These are phyloP conservation scores for Actinomucor elegans DNA, from an alignment of 371 early-diverging fungal species.

Conservation along the genomic window DNA sequence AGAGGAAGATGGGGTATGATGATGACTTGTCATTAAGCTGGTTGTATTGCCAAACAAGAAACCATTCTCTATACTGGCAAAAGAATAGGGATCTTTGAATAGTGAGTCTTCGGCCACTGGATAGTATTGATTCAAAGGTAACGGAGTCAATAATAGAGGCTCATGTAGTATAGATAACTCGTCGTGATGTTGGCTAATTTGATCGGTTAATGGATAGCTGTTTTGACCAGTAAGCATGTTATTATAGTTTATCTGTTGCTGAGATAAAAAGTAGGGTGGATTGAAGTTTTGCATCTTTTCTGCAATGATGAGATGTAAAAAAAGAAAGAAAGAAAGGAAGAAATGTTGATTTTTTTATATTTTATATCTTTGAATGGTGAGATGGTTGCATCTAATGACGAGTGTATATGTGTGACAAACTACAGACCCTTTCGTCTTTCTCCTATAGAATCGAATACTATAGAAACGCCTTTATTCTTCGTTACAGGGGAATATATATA, in stretches of 20 bases:
- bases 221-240: neutral
- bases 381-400: conserved; percentile 13
- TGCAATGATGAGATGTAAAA: neutral
- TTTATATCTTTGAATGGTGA: conserved; percentile 12
- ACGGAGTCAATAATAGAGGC: neutral
- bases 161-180: neutral
- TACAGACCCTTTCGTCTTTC: neutral
- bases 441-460: no score
- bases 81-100: conserved; percentile 1
- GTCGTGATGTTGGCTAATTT: neutral
- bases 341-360: conserved; percentile 5
- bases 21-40: no score
- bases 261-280: neutral
- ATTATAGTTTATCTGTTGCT: neutral
- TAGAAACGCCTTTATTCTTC: conserved; percentile 1
- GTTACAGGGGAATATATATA: neutral
- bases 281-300: neutral
- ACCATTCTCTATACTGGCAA: no score
- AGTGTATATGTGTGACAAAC: neutral
- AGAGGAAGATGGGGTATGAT: neutral
- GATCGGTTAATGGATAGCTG: neutral
- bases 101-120: neutral
- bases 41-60: no score
- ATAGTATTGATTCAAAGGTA: neutral
- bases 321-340: neutral